These are phyloP conservation scores for Auriscalpium vulgare DNA, from an alignment of 768 basidiomycete species.

Conservation along the genomic window DNA sequence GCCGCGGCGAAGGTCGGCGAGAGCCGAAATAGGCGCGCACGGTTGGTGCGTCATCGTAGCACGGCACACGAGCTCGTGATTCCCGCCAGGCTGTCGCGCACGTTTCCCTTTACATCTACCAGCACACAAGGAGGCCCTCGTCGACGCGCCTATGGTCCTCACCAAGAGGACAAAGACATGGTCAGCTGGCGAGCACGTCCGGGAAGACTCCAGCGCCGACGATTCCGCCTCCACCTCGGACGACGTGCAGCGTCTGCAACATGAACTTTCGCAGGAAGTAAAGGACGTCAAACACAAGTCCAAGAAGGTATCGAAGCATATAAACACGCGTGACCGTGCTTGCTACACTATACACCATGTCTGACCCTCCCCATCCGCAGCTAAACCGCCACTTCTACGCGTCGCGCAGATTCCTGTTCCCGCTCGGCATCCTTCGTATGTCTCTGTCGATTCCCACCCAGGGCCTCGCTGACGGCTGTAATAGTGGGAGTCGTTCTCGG, in stretches of 20 bases:
- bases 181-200: constrained; percentile 15
- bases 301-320: constrained; percentile 23
- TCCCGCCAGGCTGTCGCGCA: no score
- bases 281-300: constrained; percentile 20
- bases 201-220: constrained; percentile 9
- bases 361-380: not conserved
- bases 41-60: no score
- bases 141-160: constrained; percentile 22
- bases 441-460: constrained; percentile 13
- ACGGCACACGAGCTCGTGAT: no score
- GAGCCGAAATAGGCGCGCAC: no score
- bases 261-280: constrained; percentile 19
- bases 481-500: constrained; percentile 62
- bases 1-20: no score
- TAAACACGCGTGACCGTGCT: not conserved
- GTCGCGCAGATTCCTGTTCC: constrained; percentile 56
- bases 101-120: no score
- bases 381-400: constrained; percentile 13
- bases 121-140: no score
- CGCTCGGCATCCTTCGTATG: constrained; percentile 57
- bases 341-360: no score
- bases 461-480: not conserved
- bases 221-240: not conserved
- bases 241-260: constrained; percentile 17
- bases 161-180: constrained; percentile 27